These are phyloP conservation scores for Xanthoceras sorbifolium DNA, from an alignment of 345 rosid genomes.

Conservation along the genomic window DNA sequence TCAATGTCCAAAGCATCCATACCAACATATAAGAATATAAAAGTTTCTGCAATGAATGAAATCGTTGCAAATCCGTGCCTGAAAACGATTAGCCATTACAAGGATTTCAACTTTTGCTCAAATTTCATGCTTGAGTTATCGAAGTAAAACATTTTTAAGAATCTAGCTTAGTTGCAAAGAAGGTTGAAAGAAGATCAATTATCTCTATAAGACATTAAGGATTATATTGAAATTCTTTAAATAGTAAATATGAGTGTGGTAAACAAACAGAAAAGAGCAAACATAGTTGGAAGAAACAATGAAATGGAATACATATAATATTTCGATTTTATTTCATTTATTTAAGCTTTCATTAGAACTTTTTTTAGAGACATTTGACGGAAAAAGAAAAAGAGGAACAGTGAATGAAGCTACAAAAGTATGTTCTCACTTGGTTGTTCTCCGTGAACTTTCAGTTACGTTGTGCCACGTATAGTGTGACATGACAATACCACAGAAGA, in stretches of 20 bases:
- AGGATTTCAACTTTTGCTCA: conserved; percentile 5
- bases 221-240: background rate
- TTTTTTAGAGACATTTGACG: background rate
- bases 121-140: background rate
- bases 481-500: conserved; percentile 72
- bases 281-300: background rate
- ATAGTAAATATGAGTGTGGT: background rate
- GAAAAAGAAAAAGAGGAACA: background rate
- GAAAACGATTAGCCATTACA: conserved; percentile 31
- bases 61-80: conserved; percentile 78
- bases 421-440: conserved; percentile 62
- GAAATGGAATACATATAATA: background rate
- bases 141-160: background rate
- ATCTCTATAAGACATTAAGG: background rate
- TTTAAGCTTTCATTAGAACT: background rate
- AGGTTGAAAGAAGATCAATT: background rate
- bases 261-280: background rate
- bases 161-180: background rate
- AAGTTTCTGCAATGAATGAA: conserved; percentile 72
- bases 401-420: background rate
- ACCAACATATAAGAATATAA: conserved; percentile 66
- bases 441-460: conserved; percentile 63
- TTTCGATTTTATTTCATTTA: background rate
- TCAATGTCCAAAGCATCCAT: conserved; percentile 69
- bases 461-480: conserved; percentile 84